Base-by-base conservation (phyloP, 139 green algal species). In the Penium margaritaceum region DNA sequence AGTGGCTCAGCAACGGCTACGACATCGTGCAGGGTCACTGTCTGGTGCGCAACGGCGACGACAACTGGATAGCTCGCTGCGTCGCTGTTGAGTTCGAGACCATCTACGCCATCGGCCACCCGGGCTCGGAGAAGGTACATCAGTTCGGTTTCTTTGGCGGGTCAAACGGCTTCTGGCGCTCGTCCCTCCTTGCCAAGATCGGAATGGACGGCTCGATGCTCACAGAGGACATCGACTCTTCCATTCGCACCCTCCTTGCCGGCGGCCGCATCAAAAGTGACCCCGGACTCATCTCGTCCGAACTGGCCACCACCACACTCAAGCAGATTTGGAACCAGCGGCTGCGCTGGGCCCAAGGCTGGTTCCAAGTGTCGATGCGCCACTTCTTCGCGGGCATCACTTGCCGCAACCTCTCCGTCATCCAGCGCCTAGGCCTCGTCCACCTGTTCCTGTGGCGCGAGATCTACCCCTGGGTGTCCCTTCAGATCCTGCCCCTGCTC, bases 11-110 rank as follows among this genome's bases (percentile, higher is more conserved):
- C 44, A 66, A 57, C 19, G 73, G 73, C n/a, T 74, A 74, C 27
- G 73, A 80, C 63, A 67, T 80, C 57, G 73, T 80, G 19, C 73
- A 80, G 24, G 73, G 73, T 6, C 73, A 72, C 51, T 76, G 68
- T 30, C 33, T 76, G 29, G 68, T 76, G 29, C 38, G 68, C 36
- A 76, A 76, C 38, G 68, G 68, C 24, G 68, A 76, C 0, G 68
- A 76, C n/a, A 41, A 51, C 60, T 69, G 32, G 0, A 36, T 76
- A 2, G 68, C 68, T 0, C 21, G 70, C 51, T n/a, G 24, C 19
- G 68, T 76, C 24, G 68, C 68, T 21, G 68, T 76, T 5, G 68
- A 76, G 51, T 76, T 76, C 30, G 68, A 76, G 24, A 68, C 51
- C 27, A 76, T 76, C 60, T 76, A 76, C 29, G 30, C 24, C 38